Evolutionary conservation across 768 basidiomycete genomes (phyloP), one percentile per base, ranked within the genome.

Genomic region (Imleria badia): DNA sequence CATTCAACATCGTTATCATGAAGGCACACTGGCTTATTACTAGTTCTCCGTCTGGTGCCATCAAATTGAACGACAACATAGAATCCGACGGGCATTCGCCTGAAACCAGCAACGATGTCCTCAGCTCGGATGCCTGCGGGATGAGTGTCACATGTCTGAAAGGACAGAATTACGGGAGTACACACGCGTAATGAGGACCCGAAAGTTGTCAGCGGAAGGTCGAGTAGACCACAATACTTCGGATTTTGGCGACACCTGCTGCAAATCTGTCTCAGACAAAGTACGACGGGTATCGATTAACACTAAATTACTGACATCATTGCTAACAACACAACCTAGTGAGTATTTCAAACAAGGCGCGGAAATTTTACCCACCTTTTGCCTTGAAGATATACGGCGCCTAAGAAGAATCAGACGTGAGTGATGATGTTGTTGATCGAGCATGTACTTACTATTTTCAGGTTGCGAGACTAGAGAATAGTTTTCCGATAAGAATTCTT

Each of bases 61-160:
- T 29, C 36, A 15, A 48, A 26, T n/a, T 38, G 23, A 14, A 48
- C n/a, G 5, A 34, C 26, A 12, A 57, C 33, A 35, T 45, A 51
- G 22, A 60, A 52, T 8, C 60, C 60, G 12, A 41, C 34, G 5
- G 58, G 60, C 9, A 52, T 47, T 6, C 36, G 45, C 13, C 17
- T 23, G 13, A 56, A 39, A 46, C 49, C 50, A 22, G 22, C 29
- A 14, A 20, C 5, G 23, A 60, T 17, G 34, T 52, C 29, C 13
- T 51, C 51, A n/a, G 39, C 59, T 3, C 34, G 59, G 39, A 61
- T 43, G 5, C 31, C 60, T 58, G 19, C 22, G 12, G 12, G 38
- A 30, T 40, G 15, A 13, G 13, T 39, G 17, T 45, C 5, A 30
- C 3, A 31, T 6, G n/a, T n/a, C n/a, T 14, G 4, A 7, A 46